These are phyloP conservation scores for Gnomoniopsis smithogilvyi DNA, from an alignment of 2,329 filamentous ascomycete species.

Conservation along the genomic window DNA sequence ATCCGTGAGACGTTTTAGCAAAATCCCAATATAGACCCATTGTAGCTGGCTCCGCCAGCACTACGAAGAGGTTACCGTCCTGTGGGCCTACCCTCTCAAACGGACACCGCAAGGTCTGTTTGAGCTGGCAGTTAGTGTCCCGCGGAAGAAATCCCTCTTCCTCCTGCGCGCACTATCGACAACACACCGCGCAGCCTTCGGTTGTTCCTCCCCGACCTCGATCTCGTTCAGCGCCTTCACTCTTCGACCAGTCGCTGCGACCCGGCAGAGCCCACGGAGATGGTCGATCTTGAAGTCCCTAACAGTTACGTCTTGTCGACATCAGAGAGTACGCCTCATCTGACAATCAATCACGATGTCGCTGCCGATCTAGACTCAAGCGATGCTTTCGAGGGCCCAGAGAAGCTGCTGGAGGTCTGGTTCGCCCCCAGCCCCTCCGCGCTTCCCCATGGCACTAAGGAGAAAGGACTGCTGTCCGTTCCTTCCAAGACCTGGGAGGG, in stretches of 20 bases:
- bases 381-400: slow-evolving; percentile 96
- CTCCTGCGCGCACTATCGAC: slow-evolving; percentile 15
- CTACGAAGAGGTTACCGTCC: slow-evolving; percentile 57
- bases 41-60: slow-evolving; percentile 91
- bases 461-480: slow-evolving; percentile 82
- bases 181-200: neutral
- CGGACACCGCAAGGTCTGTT: slow-evolving; percentile 93
- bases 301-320: slow-evolving; percentile 79
- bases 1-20: slow-evolving; percentile 60
- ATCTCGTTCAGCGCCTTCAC: slow-evolving; percentile 17
- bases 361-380: slow-evolving; percentile 88
- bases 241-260: slow-evolving; percentile 22
- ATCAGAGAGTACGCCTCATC: slow-evolving; percentile 77
- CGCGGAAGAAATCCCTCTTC: slow-evolving; percentile 56
- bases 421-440: slow-evolving; percentile 77
- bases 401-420: slow-evolving; percentile 98
- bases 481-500: slow-evolving; percentile 83
- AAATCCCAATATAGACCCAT: slow-evolving; percentile 36
- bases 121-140: slow-evolving; percentile 96
- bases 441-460: slow-evolving; percentile 66
- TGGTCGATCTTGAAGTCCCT: slow-evolving; percentile 81
- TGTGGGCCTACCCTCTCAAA: slow-evolving; percentile 98
- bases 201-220: slow-evolving; percentile 4
- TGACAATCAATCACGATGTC: slow-evolving; percentile 96
- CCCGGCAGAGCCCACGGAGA: slow-evolving; percentile 50